phyloP scores from a whole-genome alignment of 495 filamentous ascomycete species.

The Aspergillus conjunctus region DNA sequence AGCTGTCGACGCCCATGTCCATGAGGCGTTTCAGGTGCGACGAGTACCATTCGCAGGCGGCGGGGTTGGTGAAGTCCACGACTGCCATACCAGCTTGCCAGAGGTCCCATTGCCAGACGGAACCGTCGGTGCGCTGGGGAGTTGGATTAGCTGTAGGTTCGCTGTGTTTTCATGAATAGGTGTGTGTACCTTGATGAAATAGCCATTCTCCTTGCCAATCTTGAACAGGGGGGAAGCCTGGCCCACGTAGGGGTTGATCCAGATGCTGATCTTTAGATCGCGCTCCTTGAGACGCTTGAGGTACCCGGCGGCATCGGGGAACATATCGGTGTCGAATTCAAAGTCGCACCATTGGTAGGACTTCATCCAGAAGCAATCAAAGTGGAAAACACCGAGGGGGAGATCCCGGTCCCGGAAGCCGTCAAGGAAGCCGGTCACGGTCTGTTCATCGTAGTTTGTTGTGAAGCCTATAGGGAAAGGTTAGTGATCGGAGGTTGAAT shows the following conservation, averaged over 20 bases:
- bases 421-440: constrained; percentile 66
- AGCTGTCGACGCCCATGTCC: constrained; percentile 65
- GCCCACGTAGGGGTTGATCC: constrained; percentile 73
- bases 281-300: constrained; percentile 64
- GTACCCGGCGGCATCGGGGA: constrained; percentile 66
- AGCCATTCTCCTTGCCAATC: constrained; percentile 65
- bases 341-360: constrained; percentile 77
- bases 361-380: constrained; percentile 68
- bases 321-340: constrained; percentile 66
- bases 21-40: constrained; percentile 60
- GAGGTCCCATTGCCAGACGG: constrained; percentile 73
- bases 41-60: constrained; percentile 62
- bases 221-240: constrained; percentile 67
- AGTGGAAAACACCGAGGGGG: constrained; percentile 71
- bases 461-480: constrained; percentile 52
- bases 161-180: background rate
- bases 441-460: constrained; percentile 68
- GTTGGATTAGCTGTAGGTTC: background rate
- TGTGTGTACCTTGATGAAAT: constrained; percentile 58
- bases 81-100: constrained; percentile 78
- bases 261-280: constrained; percentile 65
- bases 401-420: constrained; percentile 66
- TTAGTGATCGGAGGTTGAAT: background rate
- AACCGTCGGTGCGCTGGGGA: constrained; percentile 60
- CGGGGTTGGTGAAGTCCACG: constrained; percentile 73